A percentile compares a stretch with the other conserved stretches of the same genome.
These are phyloP conservation scores for Cyberlindnera japonica DNA, from an alignment of 805 yeast genomes.

Conservation along the genomic window DNA sequence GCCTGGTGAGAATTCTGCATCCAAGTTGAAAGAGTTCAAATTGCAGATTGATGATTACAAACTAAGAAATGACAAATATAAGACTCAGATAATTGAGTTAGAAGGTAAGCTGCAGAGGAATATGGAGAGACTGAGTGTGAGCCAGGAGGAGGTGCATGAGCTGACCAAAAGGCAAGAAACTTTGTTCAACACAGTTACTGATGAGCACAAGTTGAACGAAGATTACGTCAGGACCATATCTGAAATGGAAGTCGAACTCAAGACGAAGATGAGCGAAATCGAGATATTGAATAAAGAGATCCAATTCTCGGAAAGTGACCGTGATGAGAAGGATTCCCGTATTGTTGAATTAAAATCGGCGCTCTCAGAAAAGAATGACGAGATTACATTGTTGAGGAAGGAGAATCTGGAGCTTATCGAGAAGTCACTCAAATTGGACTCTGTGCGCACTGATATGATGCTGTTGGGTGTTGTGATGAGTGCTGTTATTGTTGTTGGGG, in stretches of 20 bases:
- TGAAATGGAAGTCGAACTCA: not conserved
- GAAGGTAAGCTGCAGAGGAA: conserved; percentile 1
- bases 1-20: conserved; percentile 1
- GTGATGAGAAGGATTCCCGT: not conserved
- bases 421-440: not conserved
- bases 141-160: not conserved
- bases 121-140: not conserved
- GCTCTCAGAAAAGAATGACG: conserved; percentile 1
- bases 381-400: not conserved
- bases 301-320: not conserved
- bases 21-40: conserved; percentile 1
- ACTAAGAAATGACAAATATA: conserved; percentile 3
- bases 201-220: conserved; percentile 1
- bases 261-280: not conserved
- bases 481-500: conserved; percentile 6
- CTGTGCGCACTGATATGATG: conserved; percentile 6
- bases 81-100: conserved; percentile 3
- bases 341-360: not conserved
- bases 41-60: conserved; percentile 2
- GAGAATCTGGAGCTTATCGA: not conserved
- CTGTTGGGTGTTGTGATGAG: conserved; percentile 4
- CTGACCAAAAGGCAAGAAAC: not conserved
- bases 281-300: not conserved
- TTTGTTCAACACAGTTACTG: not conserved
- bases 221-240: conserved; percentile 2